phyloP scores from a whole-genome alignment of 1,284 basidiomycete species.

The Erythrobasidium hasegawianum region DNA sequence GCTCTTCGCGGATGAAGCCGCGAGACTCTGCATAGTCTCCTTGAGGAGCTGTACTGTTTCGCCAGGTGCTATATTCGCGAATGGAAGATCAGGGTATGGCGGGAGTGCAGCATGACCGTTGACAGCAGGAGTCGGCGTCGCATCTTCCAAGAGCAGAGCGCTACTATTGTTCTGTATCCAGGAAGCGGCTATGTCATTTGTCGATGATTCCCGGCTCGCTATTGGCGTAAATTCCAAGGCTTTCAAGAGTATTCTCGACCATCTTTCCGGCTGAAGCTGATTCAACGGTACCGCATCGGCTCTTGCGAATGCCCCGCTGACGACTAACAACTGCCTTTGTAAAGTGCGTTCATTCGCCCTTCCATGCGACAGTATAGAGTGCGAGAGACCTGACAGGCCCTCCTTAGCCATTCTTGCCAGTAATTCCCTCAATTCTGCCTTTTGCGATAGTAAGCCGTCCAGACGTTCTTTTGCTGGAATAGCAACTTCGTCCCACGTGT shows the following conservation, averaged over 20 bases:
- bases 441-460: not conserved
- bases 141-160: not conserved
- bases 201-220: not conserved
- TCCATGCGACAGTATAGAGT: conserved; percentile 63
- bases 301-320: conserved; percentile 1
- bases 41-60: conserved; percentile 59
- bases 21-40: conserved; percentile 68
- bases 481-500: conserved; percentile 58
- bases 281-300: not conserved
- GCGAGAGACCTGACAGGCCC: conserved; percentile 69
- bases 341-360: conserved; percentile 64
- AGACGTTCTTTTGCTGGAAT: conserved; percentile 56
- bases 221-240: conserved; percentile 27
- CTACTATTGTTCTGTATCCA: conserved; percentile 2
- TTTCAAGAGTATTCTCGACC: conserved; percentile 26
- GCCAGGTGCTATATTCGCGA: conserved; percentile 62
- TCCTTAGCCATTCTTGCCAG: conserved; percentile 52
- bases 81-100: conserved; percentile 51
- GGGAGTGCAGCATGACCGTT: not conserved
- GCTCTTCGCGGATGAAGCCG: conserved; percentile 59
- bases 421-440: not conserved
- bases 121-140: not conserved
- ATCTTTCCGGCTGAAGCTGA: conserved; percentile 19
- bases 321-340: conserved; percentile 10
- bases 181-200: not conserved